Evolutionary conservation across 192 early-diverging fungal genomes (phyloP), one percentile per base, ranked within the genome.

Genomic region (Spizellomyces sp.): DNA sequence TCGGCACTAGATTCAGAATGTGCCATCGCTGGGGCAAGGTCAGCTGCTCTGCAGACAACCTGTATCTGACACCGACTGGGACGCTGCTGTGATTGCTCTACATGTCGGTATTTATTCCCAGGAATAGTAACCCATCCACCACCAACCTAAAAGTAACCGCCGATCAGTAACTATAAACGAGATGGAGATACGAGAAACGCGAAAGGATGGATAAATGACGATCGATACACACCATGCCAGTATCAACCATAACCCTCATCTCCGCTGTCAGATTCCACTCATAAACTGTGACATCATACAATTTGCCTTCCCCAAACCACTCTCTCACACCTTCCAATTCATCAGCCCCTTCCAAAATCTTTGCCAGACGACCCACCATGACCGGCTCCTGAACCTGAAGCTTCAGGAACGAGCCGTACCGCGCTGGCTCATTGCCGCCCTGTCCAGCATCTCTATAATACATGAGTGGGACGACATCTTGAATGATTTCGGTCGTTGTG

Each of bases 221-320:
- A 36, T 36, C 27, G 27, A 55, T 55, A 19, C 52, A 55, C 15
- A 55, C 52, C 52, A 55, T 55, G 15, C 19, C 52, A 15, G 15
- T 55, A 55, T 55, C 52, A 55, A 55, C 52, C 52, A 55, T 55
- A n/a, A 55, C 15, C 52, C 52, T 55, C 52, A 55, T n/a, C 15
- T 55, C 19, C 15, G 19, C 15, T 2, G 15, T 55, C 15, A 55
- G 3, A 55, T 55, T 55, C 52, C 15, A 15, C 19, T 55, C 52
- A 19, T 55, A 55, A n/a, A 19, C 15, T n/a, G 52, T 55, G 52
- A 19, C 19, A 55, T 55, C 52, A 19, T 55, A 55, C 52, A 55
- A 55, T 19, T 55, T 55, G 15, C 19, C 19, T 19, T 55, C 3
- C 52, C 15, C 52, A 55, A 55, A 55, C 52, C 15, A 55, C 52